Conservation (phyloP, 73 alveolate genomes). For the Symbiodinium pilosum region DNA sequence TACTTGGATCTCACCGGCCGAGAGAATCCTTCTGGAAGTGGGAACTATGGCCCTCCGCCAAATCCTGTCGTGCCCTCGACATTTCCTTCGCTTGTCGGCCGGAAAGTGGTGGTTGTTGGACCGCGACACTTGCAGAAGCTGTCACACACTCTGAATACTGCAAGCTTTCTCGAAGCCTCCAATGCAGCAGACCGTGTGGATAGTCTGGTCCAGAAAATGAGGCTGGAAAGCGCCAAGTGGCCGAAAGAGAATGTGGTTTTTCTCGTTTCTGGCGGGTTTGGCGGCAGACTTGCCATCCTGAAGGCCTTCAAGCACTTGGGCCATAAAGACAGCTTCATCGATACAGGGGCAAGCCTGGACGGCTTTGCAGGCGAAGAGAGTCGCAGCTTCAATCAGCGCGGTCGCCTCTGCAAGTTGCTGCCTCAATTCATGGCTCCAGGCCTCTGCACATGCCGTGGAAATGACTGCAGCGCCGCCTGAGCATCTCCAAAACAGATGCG, state of each 20-base stretch:
- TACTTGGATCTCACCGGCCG: background rate
- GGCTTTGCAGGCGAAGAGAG: slow-evolving; percentile 38
- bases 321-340: slow-evolving; percentile 37
- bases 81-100: slow-evolving; percentile 3
- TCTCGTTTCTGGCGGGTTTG: slow-evolving; percentile 1
- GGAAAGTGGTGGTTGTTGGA: slow-evolving; percentile 25
- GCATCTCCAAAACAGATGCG: too few species aligned
- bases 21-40: background rate
- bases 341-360: slow-evolving; percentile 27
- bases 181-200: slow-evolving; percentile 29
- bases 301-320: background rate
- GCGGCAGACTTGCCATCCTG: background rate
- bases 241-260: slow-evolving; percentile 1
- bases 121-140: background rate
- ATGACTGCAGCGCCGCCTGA: background rate
- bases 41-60: background rate
- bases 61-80: slow-evolving; percentile 5
- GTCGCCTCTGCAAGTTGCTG: background rate
- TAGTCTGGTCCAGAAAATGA: background rate
- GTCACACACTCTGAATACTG: background rate
- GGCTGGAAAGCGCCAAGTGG: slow-evolving; percentile 25
- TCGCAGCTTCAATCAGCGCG: background rate
- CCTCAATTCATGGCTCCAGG: slow-evolving; percentile 38
- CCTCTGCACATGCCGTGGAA: background rate
- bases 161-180: slow-evolving; percentile 28